These are phyloP conservation scores for Albatrellus ellisii DNA, from an alignment of 768 basidiomycete genomes.

Conservation along the genomic window DNA sequence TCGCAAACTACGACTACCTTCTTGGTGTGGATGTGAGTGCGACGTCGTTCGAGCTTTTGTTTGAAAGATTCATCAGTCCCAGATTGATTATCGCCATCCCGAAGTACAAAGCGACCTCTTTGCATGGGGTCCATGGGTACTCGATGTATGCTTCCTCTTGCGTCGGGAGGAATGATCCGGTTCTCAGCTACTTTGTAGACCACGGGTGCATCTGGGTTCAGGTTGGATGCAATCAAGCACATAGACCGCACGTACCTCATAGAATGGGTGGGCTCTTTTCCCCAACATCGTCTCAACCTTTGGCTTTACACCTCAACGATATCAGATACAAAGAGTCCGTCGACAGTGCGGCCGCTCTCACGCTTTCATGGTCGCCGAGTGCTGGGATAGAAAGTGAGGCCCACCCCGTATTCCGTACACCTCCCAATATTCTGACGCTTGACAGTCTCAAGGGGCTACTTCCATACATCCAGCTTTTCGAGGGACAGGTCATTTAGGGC, in stretches of 20 bases:
- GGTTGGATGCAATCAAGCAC: constrained; percentile 89
- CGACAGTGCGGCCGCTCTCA: constrained; percentile 26
- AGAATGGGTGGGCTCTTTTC: constrained; percentile 42
- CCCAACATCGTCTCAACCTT: constrained; percentile 1
- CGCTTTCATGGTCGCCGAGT: constrained; percentile 68
- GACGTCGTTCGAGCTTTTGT: neutral
- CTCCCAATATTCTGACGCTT: constrained; percentile 1
- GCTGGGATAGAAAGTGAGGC: constrained; percentile 63
- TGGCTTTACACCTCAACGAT: constrained; percentile 26
- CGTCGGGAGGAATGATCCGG: neutral
- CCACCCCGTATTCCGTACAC: neutral
- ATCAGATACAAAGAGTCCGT: constrained; percentile 42
- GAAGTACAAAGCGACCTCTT: constrained; percentile 64
- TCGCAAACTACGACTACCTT: constrained; percentile 82
- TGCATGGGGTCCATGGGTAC: constrained; percentile 70
- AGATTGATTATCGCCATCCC: constrained; percentile 81
- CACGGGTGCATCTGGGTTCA: constrained; percentile 60
- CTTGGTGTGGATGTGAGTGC: constrained; percentile 55
- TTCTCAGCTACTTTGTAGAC: constrained; percentile 27
- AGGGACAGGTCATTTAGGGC: constrained; percentile 38
- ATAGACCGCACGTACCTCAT: constrained; percentile 60
- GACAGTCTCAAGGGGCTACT: constrained; percentile 35
- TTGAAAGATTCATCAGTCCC: constrained; percentile 3
- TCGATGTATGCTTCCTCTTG: constrained; percentile 28
- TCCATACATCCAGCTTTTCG: constrained; percentile 45